These are phyloP conservation scores for Eremochloa ophiuroides DNA, from an alignment of 176 grass and related monocot species.

Conservation along the genomic window DNA sequence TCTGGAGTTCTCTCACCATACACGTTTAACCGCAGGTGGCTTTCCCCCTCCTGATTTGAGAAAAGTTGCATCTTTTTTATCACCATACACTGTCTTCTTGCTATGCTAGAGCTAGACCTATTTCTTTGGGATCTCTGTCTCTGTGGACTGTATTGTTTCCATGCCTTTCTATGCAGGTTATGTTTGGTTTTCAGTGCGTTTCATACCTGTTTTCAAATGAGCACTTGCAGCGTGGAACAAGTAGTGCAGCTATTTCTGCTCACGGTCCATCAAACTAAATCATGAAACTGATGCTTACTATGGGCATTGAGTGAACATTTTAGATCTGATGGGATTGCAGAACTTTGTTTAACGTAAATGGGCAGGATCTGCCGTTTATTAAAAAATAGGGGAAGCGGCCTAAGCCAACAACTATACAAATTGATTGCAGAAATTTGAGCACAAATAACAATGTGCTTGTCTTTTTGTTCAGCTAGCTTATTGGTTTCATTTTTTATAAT, in stretches of 20 bases:
- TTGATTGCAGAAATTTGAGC: background rate
- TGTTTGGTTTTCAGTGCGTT: background rate
- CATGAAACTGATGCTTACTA: background rate
- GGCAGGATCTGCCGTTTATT: too few species aligned
- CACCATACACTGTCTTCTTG: background rate
- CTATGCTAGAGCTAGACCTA: too few species aligned
- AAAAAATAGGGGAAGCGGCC: too few species aligned
- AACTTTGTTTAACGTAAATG: background rate
- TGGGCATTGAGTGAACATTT: background rate
- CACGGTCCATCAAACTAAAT: background rate
- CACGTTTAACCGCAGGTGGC: slow-evolving; percentile 64
- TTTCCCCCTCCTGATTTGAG: background rate
- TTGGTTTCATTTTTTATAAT: background rate
- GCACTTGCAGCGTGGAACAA: background rate
- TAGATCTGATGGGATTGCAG: background rate
- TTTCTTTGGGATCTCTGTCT: background rate
- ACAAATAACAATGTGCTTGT: background rate
- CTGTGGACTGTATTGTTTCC: background rate
- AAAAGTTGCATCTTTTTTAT: background rate
- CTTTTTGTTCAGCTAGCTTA: background rate
- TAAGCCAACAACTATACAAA: too few species aligned
- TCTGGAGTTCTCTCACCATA: slow-evolving; percentile 65
- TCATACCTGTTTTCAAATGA: background rate
- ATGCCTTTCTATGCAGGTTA: background rate
- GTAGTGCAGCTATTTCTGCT: background rate